phyloP scores from a whole-genome alignment of 257 asterid genomes.

The Linderniella brevidens region DNA sequence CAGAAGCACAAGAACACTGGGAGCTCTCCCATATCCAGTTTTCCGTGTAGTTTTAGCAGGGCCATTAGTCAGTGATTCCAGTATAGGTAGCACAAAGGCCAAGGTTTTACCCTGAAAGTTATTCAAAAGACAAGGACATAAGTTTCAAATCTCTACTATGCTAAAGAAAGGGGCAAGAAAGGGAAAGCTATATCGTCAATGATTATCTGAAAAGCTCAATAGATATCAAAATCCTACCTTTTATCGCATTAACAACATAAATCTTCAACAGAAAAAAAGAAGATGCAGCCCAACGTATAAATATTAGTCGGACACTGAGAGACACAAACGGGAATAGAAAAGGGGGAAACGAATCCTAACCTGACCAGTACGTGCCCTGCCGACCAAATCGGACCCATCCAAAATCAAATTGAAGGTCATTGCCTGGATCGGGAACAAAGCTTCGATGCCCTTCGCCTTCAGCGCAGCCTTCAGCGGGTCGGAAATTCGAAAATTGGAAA shows the following conservation, averaged over 20 bases:
- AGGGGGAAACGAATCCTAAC: slow-evolving; percentile 12
- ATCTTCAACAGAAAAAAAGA: too few species aligned
- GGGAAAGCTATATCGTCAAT: too few species aligned
- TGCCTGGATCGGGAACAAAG: slow-evolving; percentile 78
- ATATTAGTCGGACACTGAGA: too few species aligned
- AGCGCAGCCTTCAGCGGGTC: slow-evolving; percentile 37
- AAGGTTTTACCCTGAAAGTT: slow-evolving; percentile 45
- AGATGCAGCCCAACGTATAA: too few species aligned
- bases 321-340: neutral
- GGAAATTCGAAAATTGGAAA: slow-evolving; percentile 58
- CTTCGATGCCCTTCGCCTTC: slow-evolving; percentile 44
- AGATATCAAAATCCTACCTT: too few species aligned
- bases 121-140: neutral
- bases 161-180: too few species aligned
- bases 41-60: slow-evolving; percentile 24
- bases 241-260: too few species aligned
- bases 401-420: slow-evolving; percentile 53
- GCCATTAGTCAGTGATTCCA: slow-evolving; percentile 52
- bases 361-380: slow-evolving; percentile 93
- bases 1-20: slow-evolving; percentile 61
- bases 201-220: too few species aligned
- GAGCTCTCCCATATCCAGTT: slow-evolving; percentile 43
- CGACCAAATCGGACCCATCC: slow-evolving; percentile 82
- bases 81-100: slow-evolving; percentile 61
- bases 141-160: too few species aligned